These are phyloP conservation scores for Syzygium grande DNA, from an alignment of 345 rosid genomes.

Conservation along the genomic window DNA sequence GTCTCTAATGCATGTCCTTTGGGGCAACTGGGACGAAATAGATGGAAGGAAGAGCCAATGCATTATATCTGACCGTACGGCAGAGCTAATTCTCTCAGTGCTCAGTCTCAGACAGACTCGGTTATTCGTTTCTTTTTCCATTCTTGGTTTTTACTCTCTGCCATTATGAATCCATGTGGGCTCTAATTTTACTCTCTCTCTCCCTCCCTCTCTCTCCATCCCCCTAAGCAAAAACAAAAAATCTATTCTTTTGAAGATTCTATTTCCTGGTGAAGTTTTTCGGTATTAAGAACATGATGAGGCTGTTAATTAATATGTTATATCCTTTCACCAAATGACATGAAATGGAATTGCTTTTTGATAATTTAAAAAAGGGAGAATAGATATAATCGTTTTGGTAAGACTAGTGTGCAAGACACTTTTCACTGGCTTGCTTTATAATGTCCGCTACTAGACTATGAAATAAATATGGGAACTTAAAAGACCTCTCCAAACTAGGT, in stretches of 20 bases:
- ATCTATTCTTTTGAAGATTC: background rate
- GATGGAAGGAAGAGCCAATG: too few relatives aligned
- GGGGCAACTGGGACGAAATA: too few relatives aligned
- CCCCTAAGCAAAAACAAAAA: background rate
- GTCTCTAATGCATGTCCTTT: too few relatives aligned
- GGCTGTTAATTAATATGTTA: background rate
- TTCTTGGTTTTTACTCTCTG: background rate
- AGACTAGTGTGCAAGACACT: background rate
- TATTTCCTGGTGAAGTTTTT: background rate
- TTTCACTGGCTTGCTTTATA: background rate
- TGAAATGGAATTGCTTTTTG: background rate
- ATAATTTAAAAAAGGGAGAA: background rate
- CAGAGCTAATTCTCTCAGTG: too few relatives aligned
- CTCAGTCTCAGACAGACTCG: background rate
- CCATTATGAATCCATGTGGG: background rate
- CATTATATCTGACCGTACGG: too few relatives aligned
- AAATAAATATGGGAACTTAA: background rate
- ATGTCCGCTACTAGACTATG: background rate
- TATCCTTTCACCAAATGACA: background rate
- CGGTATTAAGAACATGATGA: background rate
- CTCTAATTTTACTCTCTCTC: background rate
- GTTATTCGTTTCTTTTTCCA: background rate
- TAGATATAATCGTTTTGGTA: background rate
- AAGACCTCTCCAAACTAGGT: background rate
- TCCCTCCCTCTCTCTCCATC: too few relatives aligned